Evolutionary conservation across 257 asterid species (phyloP).

Genomic region (Handroanthus guayacan): DNA sequence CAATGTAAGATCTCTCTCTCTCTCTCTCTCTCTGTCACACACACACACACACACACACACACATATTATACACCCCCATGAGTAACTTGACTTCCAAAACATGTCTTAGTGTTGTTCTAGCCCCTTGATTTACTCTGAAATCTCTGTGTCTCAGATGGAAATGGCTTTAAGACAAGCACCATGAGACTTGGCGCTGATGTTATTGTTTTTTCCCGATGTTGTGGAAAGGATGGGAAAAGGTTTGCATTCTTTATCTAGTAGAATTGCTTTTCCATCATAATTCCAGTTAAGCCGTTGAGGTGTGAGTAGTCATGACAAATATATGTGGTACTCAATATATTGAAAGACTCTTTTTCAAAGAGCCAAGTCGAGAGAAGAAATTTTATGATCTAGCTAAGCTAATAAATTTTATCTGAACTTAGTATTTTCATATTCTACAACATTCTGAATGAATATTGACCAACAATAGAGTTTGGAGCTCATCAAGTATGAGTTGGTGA

Average conservation of each 20-base stretch:
- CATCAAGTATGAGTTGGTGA: too few species aligned
- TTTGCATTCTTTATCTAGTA: constrained; percentile 39
- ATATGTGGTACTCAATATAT: constrained; percentile 7
- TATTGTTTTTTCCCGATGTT: constrained; percentile 84
- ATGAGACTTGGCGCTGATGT: constrained; percentile 99
- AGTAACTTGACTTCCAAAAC: constrained; percentile 17
- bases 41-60: not conserved
- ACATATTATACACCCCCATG: not conserved
- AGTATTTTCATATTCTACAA: not conserved
- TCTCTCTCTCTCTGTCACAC: not conserved
- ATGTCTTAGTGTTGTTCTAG: constrained; percentile 21
- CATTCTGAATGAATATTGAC: not conserved
- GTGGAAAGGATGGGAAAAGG: constrained; percentile 73
- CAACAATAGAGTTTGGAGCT: not conserved
- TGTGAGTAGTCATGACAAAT: constrained; percentile 16
- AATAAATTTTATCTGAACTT: not conserved
- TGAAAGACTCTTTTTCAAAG: constrained; percentile 6
- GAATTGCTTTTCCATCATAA: constrained; percentile 17
- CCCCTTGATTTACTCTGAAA: constrained; percentile 31
- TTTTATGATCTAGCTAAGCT: constrained; percentile 11
- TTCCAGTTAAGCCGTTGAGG: constrained; percentile 15
- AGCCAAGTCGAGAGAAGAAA: constrained; percentile 9
- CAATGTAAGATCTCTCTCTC: constrained; percentile 69
- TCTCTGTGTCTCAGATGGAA: constrained; percentile 75
- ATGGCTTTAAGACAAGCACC: constrained; percentile 98